Base-by-base conservation (phyloP, 345 rosid genomes). In the Bruguiera parviflora region DNA sequence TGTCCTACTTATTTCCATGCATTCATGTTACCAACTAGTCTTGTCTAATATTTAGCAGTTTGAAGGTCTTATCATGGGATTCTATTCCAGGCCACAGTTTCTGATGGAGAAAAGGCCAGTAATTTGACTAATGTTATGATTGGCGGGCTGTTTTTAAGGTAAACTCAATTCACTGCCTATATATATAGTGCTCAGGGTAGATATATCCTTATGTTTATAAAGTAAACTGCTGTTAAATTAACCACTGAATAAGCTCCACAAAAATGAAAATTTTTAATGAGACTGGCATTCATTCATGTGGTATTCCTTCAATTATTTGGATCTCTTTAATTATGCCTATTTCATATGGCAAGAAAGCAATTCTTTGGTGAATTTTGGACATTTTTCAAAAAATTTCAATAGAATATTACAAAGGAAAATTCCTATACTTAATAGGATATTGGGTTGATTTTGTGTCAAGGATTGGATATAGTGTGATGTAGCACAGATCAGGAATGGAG, bases 81-180 rank as follows among this genome's bases (percentile, higher is more conserved):
- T 65, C 60, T 71, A 63, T 83, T 65, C 66, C 92, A 95, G 99
- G 90, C 98, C 58, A 89, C 92, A 86, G 92, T 90, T 81, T 85
- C 94, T 32, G 94, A 90, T 71, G 99, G 98, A 71, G 93, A 89
- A 75, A 77, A 46, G 69, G 85, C 91, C 58, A 90, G 81, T 69
- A 83, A 84, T 75, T 84, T 92, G 89, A 90, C 98, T 19, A 92
- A 77, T 73, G 80, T 92, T 73, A 68, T 79, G 83, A 72, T 95
- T 59, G 88, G 91, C 67, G 99, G 99, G 53, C 71, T 92, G 47
- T 95, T 95, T 81, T 78, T 95, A 74, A 92, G 99, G 99, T 91
- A 77, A 81, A 35, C 7, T 77, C 46, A 28, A 60, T 53, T 24
- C 49, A 27, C 18, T 22, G 9, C 52, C 62, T 56, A 32, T 43